Percentiles rank a stretch among this genome's conserved stretches.
Evolutionary conservation across 441 rosid species (phyloP).

Genomic region (Cnidoscolus chayamansa): DNA sequence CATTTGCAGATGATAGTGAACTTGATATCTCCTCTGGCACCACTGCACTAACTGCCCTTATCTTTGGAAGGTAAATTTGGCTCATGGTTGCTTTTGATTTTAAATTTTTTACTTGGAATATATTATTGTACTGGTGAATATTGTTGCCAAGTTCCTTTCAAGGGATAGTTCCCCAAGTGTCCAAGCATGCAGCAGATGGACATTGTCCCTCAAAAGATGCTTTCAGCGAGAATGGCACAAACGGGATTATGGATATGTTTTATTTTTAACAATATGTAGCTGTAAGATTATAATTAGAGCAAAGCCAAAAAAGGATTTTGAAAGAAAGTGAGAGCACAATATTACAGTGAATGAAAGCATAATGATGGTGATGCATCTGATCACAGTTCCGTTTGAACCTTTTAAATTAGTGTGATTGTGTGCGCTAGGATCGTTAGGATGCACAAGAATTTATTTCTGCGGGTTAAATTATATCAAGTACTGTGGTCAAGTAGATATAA

Average conservation of each 20-base stretch:
- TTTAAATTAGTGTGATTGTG: not conserved
- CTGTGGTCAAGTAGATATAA: no score
- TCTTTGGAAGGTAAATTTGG: constrained; percentile 53
- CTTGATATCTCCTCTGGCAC: constrained; percentile 91
- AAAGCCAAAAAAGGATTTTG: no score
- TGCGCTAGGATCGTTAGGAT: no score
- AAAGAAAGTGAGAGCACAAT: not conserved
- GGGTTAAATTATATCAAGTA: no score
- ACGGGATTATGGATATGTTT: not conserved
- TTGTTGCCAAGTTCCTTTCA: not conserved
- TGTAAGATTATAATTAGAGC: no score
- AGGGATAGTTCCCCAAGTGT: constrained; percentile 2
- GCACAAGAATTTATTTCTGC: no score
- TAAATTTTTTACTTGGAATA: not conserved
- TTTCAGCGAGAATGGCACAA: not conserved
- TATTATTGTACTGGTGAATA: not conserved
- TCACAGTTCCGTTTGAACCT: not conserved
- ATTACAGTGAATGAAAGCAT: not conserved
- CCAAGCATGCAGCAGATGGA: not conserved
- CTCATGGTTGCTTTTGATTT: not conserved
- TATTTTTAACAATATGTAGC: not conserved
- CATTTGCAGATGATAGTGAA: constrained; percentile 76
- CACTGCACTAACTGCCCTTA: constrained; percentile 71
- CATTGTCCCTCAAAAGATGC: not conserved
- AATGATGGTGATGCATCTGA: not conserved